Percentiles rank a stretch among this genome's conserved stretches.
Evolutionary conservation across 2,329 filamentous ascomycete species (phyloP).

Genomic region (Claviceps arundinis): DNA sequence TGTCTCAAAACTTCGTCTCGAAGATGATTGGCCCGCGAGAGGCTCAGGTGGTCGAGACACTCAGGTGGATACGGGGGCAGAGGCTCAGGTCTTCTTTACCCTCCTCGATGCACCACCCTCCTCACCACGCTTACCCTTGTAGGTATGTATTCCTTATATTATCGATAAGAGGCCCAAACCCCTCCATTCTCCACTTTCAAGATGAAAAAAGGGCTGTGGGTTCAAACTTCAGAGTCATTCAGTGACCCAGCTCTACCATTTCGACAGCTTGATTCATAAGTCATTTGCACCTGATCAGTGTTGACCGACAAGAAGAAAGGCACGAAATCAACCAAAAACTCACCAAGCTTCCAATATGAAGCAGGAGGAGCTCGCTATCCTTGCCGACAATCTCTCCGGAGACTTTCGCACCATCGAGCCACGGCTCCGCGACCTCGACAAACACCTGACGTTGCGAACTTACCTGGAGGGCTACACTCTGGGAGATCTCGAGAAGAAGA

Average conservation of each 20-base stretch:
- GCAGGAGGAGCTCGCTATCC: constrained; percentile 38
- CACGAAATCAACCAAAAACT: not conserved
- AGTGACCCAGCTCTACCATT: not conserved
- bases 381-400: constrained; percentile 37
- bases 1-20: too few species aligned
- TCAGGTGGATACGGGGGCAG: too few species aligned
- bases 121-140: too few species aligned
- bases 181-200: constrained; percentile 10
- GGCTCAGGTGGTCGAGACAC: too few species aligned
- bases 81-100: too few species aligned
- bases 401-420: constrained; percentile 78
- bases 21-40: too few species aligned
- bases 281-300: not conserved
- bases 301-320: not conserved
- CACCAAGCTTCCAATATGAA: constrained; percentile 32
- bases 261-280: not conserved
- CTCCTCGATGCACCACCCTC: too few species aligned
- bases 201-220: not conserved
- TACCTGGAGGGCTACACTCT: constrained; percentile 74
- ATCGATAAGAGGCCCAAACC: constrained; percentile 5
- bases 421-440: constrained; percentile 64
- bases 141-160: not conserved
- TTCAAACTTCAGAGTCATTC: not conserved
- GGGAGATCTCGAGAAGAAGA: constrained; percentile 62
- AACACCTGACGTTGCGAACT: constrained; percentile 74